A percentile compares a stretch with the other conserved stretches of the same genome.
Evolutionary conservation across 345 rosid genomes (phyloP).

Genomic region (Brassica carinata): DNA sequence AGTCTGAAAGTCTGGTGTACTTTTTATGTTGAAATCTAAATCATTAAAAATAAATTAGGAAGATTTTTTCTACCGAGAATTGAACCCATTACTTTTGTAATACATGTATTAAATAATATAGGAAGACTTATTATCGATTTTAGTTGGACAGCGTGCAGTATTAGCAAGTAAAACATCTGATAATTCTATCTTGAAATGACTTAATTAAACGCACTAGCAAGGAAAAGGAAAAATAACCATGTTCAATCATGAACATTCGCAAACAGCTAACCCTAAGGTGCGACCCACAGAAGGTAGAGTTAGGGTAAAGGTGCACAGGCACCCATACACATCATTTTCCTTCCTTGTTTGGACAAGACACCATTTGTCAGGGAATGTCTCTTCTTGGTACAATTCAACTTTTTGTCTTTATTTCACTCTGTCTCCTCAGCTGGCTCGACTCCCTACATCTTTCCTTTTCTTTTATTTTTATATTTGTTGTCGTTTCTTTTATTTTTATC

Average conservation of each 20-base stretch:
- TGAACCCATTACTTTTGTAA: too few species aligned
- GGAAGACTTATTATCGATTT: too few species aligned
- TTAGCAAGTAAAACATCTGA: neutral
- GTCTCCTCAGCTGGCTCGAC: neutral
- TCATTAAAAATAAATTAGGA: too few species aligned
- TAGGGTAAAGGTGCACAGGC: constrained; percentile 27
- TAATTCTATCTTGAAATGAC: neutral
- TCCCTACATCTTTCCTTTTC: neutral
- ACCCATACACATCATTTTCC: constrained; percentile 23
- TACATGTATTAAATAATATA: too few species aligned
- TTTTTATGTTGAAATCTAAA: too few species aligned
- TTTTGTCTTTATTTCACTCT: neutral
- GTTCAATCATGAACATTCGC: constrained; percentile 5
- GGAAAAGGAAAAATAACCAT: neutral
- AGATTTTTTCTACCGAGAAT: too few species aligned
- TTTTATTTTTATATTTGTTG: neutral
- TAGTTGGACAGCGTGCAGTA: neutral
- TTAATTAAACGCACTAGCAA: neutral
- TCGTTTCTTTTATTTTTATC: too few species aligned
- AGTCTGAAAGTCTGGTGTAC: too few species aligned
- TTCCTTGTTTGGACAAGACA: constrained; percentile 18
- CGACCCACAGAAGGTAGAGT: constrained; percentile 1
- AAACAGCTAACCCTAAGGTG: constrained; percentile 24
- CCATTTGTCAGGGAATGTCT: constrained; percentile 43
- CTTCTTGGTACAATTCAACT: neutral